phyloP scores from a whole-genome alignment of 2,329 filamentous ascomycete genomes.

The Alternaria tenuissima region DNA sequence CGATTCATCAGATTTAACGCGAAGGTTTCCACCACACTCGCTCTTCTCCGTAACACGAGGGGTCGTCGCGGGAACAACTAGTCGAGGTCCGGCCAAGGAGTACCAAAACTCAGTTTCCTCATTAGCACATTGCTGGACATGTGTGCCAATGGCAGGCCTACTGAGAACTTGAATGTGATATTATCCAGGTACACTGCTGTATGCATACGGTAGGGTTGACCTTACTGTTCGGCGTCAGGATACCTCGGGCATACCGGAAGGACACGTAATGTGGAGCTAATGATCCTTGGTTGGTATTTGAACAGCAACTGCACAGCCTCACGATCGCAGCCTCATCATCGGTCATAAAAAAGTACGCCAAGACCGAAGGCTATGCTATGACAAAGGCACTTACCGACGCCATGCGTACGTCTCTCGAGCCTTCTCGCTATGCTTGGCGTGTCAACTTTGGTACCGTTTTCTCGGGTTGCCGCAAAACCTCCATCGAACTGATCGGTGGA shows the following conservation, averaged over 20 bases:
- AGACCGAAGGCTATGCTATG: background rate
- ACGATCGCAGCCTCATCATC: slow-evolving; percentile 1
- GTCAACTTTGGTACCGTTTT: background rate
- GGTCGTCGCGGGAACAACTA: background rate
- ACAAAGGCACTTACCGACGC: background rate
- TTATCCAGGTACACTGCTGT: background rate
- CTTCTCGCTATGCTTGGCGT: background rate
- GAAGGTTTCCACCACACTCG: slow-evolving; percentile 1
- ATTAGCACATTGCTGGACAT: background rate
- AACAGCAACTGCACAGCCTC: slow-evolving; percentile 1
- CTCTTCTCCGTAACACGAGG: slow-evolving; percentile 9
- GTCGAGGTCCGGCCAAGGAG: background rate
- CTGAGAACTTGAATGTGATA: background rate
- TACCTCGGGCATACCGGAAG: slow-evolving; percentile 7
- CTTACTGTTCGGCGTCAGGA: background rate
- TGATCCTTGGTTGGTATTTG: slow-evolving; percentile 3
- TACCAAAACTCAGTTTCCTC: slow-evolving; percentile 1
- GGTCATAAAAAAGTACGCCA: background rate
- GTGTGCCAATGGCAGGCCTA: background rate
- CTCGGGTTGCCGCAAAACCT: background rate
- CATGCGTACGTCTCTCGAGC: background rate
- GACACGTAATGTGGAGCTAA: slow-evolving; percentile 10
- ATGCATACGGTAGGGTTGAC: slow-evolving; percentile 1
- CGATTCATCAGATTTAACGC: background rate
- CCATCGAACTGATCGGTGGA: background rate